A percentile compares a stretch with the other conserved stretches of the same genome.
Evolutionary conservation across 2,329 filamentous ascomycete genomes (phyloP).

Genomic region (Colletotrichum sp.): DNA sequence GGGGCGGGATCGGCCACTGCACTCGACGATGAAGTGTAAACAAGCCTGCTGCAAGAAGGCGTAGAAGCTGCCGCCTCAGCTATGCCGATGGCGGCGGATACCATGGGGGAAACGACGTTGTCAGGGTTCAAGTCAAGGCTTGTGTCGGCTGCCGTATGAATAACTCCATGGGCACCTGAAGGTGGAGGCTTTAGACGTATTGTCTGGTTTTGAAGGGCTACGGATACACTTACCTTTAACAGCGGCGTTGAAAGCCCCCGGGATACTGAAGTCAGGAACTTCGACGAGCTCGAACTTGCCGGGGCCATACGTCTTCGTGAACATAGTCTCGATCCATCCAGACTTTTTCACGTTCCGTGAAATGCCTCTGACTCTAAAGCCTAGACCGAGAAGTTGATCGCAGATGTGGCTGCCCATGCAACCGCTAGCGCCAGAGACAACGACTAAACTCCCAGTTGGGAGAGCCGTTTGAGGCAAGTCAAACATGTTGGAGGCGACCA

Average conservation of each 20-base stretch:
- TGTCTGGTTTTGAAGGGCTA: rapidly evolving
- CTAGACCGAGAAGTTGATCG: neutral
- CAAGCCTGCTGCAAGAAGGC: neutral
- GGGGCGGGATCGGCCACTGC: neutral
- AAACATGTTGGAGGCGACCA: neutral
- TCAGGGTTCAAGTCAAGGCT: neutral
- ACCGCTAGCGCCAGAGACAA: neutral
- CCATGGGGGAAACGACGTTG: neutral
- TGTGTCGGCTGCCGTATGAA: neutral
- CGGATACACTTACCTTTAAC: neutral
- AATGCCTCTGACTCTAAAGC: neutral
- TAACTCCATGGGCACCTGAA: neutral
- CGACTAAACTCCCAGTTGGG: neutral
- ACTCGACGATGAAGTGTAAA: neutral
- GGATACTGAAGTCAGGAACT: neutral
- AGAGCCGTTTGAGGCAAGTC: neutral
- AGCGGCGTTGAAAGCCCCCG: neutral
- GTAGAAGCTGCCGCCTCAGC: neutral
- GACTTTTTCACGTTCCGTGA: neutral
- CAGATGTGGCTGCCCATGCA: neutral
- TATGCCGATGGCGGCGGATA: neutral
- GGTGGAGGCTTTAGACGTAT: neutral
- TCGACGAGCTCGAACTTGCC: neutral
- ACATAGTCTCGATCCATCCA: neutral
- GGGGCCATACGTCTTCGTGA: neutral